Percentiles rank a stretch among this genome's conserved stretches.
Evolutionary conservation across 805 yeast species (phyloP).

Genomic region (Lipomyces sp.): DNA sequence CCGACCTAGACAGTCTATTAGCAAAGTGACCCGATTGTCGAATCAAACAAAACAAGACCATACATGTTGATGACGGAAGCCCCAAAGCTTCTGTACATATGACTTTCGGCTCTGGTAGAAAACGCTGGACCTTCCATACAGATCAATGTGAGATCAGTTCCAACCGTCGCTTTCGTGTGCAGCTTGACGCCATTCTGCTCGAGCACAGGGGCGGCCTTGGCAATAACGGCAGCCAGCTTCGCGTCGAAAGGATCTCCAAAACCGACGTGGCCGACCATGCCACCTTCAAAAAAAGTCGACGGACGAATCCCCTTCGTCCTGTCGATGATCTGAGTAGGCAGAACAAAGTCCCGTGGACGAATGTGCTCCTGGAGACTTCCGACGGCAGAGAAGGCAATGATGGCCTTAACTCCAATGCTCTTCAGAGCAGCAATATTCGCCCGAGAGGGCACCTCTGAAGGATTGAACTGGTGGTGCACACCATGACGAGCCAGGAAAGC

Average conservation of each 20-base stretch:
- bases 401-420: slow-evolving; percentile 77
- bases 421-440: slow-evolving; percentile 97
- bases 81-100: slow-evolving; percentile 80
- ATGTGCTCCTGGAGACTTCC: slow-evolving; percentile 90
- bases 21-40: background rate
- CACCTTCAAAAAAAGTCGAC: slow-evolving; percentile 83
- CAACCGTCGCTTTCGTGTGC: slow-evolving; percentile 65
- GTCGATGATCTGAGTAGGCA: slow-evolving; percentile 94
- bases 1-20: slow-evolving; percentile 46
- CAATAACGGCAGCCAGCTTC: slow-evolving; percentile 62
- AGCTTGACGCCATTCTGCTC: slow-evolving; percentile 54
- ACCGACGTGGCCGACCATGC: slow-evolving; percentile 95
- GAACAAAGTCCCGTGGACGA: slow-evolving; percentile 92
- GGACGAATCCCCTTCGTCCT: slow-evolving; percentile 94
- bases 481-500: slow-evolving; percentile 98
- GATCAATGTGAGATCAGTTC: slow-evolving; percentile 74
- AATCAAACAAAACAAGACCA: background rate
- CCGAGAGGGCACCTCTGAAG: slow-evolving; percentile 85
- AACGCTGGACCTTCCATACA: slow-evolving; percentile 99
- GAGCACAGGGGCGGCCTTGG: slow-evolving; percentile 56
- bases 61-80: slow-evolving; percentile 93
- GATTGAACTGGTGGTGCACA: slow-evolving; percentile 78
- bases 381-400: slow-evolving; percentile 91
- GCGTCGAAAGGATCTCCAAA: slow-evolving; percentile 96
- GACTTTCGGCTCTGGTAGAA: slow-evolving; percentile 94